phyloP scores from a whole-genome alignment of 2,329 filamentous ascomycete genomes.

The Aspergillus nomiae region DNA sequence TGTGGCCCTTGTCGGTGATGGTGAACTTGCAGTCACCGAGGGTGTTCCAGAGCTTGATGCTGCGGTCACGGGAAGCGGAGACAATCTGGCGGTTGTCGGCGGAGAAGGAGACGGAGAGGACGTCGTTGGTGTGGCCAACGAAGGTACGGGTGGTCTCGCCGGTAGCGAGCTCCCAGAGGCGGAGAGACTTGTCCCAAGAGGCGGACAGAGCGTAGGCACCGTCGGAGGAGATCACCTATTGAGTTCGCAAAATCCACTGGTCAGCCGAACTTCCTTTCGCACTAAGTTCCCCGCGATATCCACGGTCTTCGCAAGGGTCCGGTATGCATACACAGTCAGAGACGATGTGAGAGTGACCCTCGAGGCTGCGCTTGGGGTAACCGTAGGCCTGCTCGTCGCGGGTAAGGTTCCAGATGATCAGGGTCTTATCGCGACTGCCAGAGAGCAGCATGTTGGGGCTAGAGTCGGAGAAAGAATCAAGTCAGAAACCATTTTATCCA shows the following conservation, averaged over 20 bases:
- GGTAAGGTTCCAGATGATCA: slow-evolving; percentile 99
- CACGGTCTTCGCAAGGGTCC: slow-evolving; percentile 13
- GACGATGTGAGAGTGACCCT: slow-evolving; percentile 99
- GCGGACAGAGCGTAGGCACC: slow-evolving; percentile 98
- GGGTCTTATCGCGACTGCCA: slow-evolving; percentile 93
- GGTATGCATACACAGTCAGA: slow-evolving; percentile 91
- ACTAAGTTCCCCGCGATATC: slow-evolving; percentile 4
- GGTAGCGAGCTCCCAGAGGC: slow-evolving; percentile 97
- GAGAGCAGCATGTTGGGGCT: slow-evolving; percentile 99
- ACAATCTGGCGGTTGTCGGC: slow-evolving; percentile 99
- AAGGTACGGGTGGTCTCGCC: slow-evolving; percentile 97
- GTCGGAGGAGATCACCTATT: slow-evolving; percentile 96
- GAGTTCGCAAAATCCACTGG: slow-evolving; percentile 20
- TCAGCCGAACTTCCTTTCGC: slow-evolving; percentile 31
- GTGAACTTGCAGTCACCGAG: slow-evolving; percentile 99
- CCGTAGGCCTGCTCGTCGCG: slow-evolving; percentile 98
- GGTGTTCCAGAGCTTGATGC: slow-evolving; percentile 99
- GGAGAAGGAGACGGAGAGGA: slow-evolving; percentile 99
- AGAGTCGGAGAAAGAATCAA: slow-evolving; percentile 28
- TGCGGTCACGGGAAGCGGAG: slow-evolving; percentile 95
- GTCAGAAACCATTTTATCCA: slow-evolving; percentile 40
- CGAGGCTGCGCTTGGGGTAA: slow-evolving; percentile 97
- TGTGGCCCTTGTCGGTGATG: slow-evolving; percentile 99
- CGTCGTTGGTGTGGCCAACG: slow-evolving; percentile 98
- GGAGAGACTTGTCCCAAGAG: slow-evolving; percentile 99